Evolutionary conservation across 225 moss, liverwort and hornwort species (phyloP).

Genomic region (Sphagnum tenellum): DNA sequence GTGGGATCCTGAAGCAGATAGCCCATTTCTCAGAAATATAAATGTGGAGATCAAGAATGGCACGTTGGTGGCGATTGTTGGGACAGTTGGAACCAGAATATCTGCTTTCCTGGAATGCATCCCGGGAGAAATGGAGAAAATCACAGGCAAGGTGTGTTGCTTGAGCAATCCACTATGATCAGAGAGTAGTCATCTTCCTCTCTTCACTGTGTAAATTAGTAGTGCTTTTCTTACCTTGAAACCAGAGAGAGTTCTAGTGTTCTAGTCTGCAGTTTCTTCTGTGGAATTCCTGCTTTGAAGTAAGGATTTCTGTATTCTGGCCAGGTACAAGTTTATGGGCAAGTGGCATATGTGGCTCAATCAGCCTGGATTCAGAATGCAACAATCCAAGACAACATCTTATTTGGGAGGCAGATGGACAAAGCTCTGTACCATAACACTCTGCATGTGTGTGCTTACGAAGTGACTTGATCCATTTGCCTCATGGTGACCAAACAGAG

Average conservation of each 20-base stretch:
- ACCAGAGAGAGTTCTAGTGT: too few species aligned
- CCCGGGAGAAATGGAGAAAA: constrained; percentile 51
- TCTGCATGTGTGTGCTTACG: constrained; percentile 44
- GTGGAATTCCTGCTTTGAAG: too few species aligned
- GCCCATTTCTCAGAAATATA: constrained; percentile 26
- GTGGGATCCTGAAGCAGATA: constrained; percentile 43
- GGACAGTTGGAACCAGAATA: constrained; percentile 55
- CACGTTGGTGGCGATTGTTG: constrained; percentile 41
- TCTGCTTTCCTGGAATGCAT: constrained; percentile 40
- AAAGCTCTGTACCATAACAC: constrained; percentile 27
- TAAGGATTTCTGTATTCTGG: neutral
- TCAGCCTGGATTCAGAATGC: constrained; percentile 55
- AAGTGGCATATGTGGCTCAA: constrained; percentile 53
- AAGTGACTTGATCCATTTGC: constrained; percentile 41
- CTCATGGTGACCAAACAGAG: constrained; percentile 48
- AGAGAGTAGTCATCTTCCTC: too few species aligned
- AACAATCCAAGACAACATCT: constrained; percentile 52
- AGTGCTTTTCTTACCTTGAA: too few species aligned
- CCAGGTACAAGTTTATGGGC: constrained; percentile 45
- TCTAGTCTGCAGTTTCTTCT: too few species aligned
- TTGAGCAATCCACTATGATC: too few species aligned
- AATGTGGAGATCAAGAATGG: constrained; percentile 30
- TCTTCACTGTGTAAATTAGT: too few species aligned
- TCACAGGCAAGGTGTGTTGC: constrained; percentile 19
- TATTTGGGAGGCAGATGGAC: constrained; percentile 43